phyloP scores from a whole-genome alignment of 2,329 filamentous ascomycete species.

The Leptographium radiaticola region DNA sequence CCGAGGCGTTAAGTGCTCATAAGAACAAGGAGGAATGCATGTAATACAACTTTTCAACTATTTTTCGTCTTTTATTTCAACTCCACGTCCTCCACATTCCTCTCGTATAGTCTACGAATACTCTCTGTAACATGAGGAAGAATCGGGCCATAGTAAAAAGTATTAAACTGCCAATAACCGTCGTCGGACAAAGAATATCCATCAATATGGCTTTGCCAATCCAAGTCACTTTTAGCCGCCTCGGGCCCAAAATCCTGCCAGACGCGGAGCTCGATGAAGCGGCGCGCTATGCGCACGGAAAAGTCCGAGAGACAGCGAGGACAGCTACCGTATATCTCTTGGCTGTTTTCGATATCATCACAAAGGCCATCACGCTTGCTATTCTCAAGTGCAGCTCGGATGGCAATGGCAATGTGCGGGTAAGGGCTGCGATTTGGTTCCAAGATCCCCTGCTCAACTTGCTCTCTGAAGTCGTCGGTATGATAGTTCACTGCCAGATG shows the following conservation, averaged over 20 bases:
- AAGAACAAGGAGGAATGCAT: no score
- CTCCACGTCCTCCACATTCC: background rate
- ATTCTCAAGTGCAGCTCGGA: background rate
- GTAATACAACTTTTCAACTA: no score
- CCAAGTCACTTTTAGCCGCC: background rate
- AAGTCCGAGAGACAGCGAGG: background rate
- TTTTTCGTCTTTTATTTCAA: background rate
- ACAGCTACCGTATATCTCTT: background rate
- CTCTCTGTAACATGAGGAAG: background rate
- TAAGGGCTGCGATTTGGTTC: background rate
- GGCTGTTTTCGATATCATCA: background rate
- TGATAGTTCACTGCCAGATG: background rate
- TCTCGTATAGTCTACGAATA: background rate
- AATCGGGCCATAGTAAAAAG: background rate
- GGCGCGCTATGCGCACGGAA: background rate
- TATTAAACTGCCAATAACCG: background rate
- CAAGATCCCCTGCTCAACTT: background rate
- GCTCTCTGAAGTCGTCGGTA: background rate
- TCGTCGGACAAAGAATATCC: background rate
- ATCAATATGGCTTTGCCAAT: background rate
- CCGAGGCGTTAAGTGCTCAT: no score
- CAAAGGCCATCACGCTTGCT: background rate
- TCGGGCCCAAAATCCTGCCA: background rate
- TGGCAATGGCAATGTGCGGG: background rate
- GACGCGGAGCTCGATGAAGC: background rate